Percentiles rank a stretch among this genome's conserved stretches.
These are phyloP conservation scores for Brasenia schreberi DNA, from an alignment of 164 flowering plant genomes.

Conservation along the genomic window DNA sequence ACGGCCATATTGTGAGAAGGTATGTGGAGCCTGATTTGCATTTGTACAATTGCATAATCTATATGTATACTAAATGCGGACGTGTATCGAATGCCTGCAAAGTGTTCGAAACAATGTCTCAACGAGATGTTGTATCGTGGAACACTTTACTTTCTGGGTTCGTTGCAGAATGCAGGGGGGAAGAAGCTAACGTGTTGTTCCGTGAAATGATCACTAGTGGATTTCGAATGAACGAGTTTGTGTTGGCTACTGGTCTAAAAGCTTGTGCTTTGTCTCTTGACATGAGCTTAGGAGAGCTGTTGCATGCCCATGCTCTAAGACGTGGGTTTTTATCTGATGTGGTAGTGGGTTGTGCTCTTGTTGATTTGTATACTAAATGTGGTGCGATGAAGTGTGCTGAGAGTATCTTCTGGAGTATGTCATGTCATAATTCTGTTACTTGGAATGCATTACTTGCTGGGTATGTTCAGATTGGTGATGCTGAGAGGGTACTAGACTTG, in stretches of 20 bases:
- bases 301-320: slow-evolving; percentile 38
- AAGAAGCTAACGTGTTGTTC: slow-evolving; percentile 21
- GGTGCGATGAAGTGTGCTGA: slow-evolving; percentile 28
- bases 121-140: slow-evolving; percentile 39
- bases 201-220: slow-evolving; percentile 28
- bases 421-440: slow-evolving; percentile 23
- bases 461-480: slow-evolving; percentile 29
- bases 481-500: slow-evolving; percentile 17
- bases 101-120: slow-evolving; percentile 26
- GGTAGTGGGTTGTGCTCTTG: slow-evolving; percentile 43
- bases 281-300: slow-evolving; percentile 27
- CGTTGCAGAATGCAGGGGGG: slow-evolving; percentile 22
- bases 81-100: slow-evolving; percentile 6
- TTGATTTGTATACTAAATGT: slow-evolving; percentile 46
- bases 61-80: slow-evolving; percentile 34
- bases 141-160: slow-evolving; percentile 30
- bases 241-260: slow-evolving; percentile 31
- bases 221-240: slow-evolving; percentile 29
- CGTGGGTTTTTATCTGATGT: slow-evolving; percentile 22
- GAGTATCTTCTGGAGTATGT: slow-evolving; percentile 25
- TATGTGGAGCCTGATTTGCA: slow-evolving; percentile 29
- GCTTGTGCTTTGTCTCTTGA: slow-evolving; percentile 33
- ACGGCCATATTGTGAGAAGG: slow-evolving; percentile 23
- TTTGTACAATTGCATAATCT: slow-evolving; percentile 33
- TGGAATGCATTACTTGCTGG: slow-evolving; percentile 49